A percentile compares a stretch with the other conserved stretches of the same genome.
phyloP scores from a whole-genome alignment of 345 rosid genomes.

The Dimocarpus longan region DNA sequence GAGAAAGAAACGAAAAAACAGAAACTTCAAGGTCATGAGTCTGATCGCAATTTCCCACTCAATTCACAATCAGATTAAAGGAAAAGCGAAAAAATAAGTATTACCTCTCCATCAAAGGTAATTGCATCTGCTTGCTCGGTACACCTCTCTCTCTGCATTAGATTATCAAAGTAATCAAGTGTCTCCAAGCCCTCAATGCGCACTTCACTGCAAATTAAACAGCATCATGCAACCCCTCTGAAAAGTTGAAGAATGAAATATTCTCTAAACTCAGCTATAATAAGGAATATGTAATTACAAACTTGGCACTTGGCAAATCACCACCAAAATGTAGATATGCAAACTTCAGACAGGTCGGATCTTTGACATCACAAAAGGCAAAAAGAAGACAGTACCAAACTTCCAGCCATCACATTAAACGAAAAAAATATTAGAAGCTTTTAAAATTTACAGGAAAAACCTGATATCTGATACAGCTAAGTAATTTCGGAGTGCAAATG shows the following conservation, averaged over 20 bases:
- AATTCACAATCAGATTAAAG: not conserved
- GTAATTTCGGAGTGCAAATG: conserved; percentile 71
- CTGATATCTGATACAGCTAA: conserved; percentile 92
- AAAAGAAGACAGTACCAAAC: not conserved
- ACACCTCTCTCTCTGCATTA: conserved; percentile 63
- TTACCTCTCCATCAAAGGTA: conserved; percentile 91
- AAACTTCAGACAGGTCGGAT: not conserved
- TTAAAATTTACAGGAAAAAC: conserved; percentile 36
- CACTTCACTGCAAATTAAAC: conserved; percentile 77
- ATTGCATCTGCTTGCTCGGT: conserved; percentile 99
- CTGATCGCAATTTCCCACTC: not conserved
- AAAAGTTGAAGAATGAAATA: conserved; percentile 16
- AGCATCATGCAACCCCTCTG: conserved; percentile 27
- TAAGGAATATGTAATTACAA: not conserved
- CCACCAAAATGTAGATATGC: not conserved
- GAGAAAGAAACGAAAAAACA: not conserved
- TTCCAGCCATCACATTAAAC: conserved; percentile 7
- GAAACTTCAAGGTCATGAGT: not conserved
- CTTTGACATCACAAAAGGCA: not conserved
- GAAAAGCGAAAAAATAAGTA: conserved; percentile 5
- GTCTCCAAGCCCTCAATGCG: conserved; percentile 99
- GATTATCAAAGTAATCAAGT: conserved; percentile 85
- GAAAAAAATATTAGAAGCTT: conserved; percentile 14
- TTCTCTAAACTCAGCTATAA: conserved; percentile 9
- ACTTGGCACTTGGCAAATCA: not conserved